phyloP scores from a whole-genome alignment of 1,284 basidiomycete species.

The Sporisorium reilianum region DNA sequence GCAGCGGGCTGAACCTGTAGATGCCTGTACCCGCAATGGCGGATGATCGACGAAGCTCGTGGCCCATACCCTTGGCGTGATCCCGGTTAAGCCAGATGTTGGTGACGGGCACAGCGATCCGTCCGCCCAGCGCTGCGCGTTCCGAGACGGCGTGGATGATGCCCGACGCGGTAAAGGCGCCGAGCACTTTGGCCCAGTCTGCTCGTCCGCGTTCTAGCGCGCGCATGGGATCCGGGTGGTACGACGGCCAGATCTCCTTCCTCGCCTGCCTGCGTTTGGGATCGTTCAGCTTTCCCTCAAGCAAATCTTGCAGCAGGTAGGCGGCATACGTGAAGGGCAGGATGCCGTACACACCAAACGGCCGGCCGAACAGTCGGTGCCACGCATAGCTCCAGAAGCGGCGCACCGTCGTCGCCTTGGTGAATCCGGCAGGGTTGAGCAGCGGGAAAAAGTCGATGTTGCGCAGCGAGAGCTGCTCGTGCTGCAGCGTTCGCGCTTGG shows the following conservation, averaged over 20 bases:
- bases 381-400: conserved; percentile 52
- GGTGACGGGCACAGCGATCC: conserved; percentile 45
- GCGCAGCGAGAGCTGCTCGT: conserved; percentile 42
- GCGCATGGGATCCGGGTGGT: conserved; percentile 50
- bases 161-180: conserved; percentile 50
- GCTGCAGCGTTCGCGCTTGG: conserved; percentile 13
- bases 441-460: conserved; percentile 59
- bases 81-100: conserved; percentile 44
- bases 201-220: conserved; percentile 41
- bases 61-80: conserved; percentile 42
- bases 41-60: conserved; percentile 20
- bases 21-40: conserved; percentile 2
- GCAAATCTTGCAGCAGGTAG: conserved; percentile 31
- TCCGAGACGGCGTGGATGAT: conserved; percentile 53
- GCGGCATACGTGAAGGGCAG: conserved; percentile 46
- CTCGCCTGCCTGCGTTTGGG: conserved; percentile 35
- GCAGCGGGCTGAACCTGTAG: conserved; percentile 24
- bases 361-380: conserved; percentile 52
- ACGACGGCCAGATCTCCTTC: conserved; percentile 37
- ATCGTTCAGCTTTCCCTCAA: conserved; percentile 38
- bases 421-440: conserved; percentile 48
- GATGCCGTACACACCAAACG: conserved; percentile 51
- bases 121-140: conserved; percentile 47
- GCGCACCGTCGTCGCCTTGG: conserved; percentile 38
- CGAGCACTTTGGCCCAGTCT: conserved; percentile 58